Conservation (phyloP, 345 rosid species). For the Rhodamnia rubescens region DNA sequence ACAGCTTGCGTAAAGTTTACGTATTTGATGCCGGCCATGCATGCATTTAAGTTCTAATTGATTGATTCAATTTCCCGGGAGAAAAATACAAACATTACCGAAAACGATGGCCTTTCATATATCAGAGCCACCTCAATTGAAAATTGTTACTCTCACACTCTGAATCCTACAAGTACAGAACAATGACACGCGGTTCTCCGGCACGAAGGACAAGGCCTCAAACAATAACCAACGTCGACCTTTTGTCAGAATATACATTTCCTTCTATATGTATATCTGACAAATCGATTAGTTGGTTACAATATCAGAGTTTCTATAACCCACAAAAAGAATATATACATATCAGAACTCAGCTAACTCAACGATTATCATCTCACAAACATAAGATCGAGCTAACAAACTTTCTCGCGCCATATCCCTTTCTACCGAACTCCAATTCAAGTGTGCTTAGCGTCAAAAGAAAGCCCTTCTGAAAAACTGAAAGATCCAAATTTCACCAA, state of each 20-base stretch:
- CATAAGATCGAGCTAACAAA: not conserved
- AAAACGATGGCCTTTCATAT: not conserved
- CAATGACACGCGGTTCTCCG: not conserved
- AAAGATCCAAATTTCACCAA: not conserved
- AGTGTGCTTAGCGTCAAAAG: not conserved
- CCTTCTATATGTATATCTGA: not conserved
- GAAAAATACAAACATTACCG: not conserved
- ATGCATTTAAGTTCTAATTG: not conserved
- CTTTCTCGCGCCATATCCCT: not conserved
- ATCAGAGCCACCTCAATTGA: not conserved
- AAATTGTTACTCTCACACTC: not conserved
- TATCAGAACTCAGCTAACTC: not conserved
- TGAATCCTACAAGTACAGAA: not conserved
- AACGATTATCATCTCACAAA: not conserved
- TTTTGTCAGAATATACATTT: not conserved
- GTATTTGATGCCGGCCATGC: not conserved
- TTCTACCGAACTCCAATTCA: not conserved
- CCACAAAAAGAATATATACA: not conserved
- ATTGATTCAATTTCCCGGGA: not conserved
- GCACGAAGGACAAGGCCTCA: not conserved
- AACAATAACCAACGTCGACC: not conserved
- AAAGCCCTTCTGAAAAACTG: not conserved
- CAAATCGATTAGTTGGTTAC: not conserved
- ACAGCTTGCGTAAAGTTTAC: not conserved
- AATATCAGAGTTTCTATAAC: not conserved